Evolutionary conservation across 768 basidiomycete species (phyloP).

Genomic region (Lyophyllum atratum): DNA sequence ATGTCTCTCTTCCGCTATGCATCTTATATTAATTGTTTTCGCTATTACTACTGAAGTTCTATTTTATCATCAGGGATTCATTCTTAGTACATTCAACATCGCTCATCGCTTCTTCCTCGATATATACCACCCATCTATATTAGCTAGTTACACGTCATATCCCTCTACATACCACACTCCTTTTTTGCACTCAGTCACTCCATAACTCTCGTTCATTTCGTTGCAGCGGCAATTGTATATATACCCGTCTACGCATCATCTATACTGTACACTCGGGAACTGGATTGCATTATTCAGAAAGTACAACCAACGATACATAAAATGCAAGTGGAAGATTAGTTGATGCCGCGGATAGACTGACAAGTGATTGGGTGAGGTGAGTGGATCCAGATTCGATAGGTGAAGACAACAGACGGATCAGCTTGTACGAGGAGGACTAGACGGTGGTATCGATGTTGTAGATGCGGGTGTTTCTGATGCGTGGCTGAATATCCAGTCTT

Average conservation of each 20-base stretch:
- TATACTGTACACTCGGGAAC: constrained; percentile 29
- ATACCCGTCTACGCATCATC: constrained; percentile 9
- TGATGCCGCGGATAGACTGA: not conserved
- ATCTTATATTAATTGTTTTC: constrained; percentile 2
- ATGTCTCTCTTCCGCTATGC: not conserved
- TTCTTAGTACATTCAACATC: not conserved
- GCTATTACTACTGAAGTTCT: constrained; percentile 8
- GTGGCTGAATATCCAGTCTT: constrained; percentile 75
- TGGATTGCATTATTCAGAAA: constrained; percentile 30
- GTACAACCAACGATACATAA: constrained; percentile 22
- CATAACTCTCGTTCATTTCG: not conserved
- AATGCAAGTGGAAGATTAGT: not conserved
- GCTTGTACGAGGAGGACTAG: not conserved
- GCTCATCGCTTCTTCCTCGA: not conserved
- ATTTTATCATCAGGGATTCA: constrained; percentile 2
- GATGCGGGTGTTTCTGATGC: constrained; percentile 1
- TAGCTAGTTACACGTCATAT: constrained; percentile 1
- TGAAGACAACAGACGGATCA: not conserved
- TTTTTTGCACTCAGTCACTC: not conserved
- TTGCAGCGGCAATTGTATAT: constrained; percentile 23
- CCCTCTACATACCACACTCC: constrained; percentile 4
- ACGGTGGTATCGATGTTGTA: not conserved
- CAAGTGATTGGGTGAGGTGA: constrained; percentile 10
- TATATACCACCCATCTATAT: not conserved
- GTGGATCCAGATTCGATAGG: not conserved